Conservation (phyloP, 495 filamentous ascomycete genomes). For the Ascodesmis nigricans region DNA sequence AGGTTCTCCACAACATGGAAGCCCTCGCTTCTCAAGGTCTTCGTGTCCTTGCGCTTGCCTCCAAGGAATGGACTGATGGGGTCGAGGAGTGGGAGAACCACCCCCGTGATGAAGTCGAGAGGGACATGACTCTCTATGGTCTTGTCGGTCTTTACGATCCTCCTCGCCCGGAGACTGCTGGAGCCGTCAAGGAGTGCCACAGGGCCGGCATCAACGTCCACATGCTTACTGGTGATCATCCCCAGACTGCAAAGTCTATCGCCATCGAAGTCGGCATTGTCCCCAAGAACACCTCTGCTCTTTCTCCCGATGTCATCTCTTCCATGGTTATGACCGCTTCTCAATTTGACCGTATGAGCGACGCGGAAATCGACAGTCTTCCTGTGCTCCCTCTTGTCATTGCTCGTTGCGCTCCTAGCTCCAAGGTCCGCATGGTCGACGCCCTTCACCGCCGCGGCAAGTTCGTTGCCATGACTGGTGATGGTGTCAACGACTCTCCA, state of each 20-base stretch:
- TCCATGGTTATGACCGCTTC: slow-evolving; percentile 43
- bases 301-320: slow-evolving; percentile 35
- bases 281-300: slow-evolving; percentile 29
- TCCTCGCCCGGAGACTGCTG: slow-evolving; percentile 28
- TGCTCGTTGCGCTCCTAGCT: slow-evolving; percentile 44
- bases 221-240: slow-evolving; percentile 53
- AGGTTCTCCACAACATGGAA: slow-evolving; percentile 40
- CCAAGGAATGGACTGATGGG: slow-evolving; percentile 24
- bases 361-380: slow-evolving; percentile 37
- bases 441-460: slow-evolving; percentile 40
- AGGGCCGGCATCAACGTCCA: slow-evolving; percentile 50
- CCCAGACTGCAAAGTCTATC: slow-evolving; percentile 42
- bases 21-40: slow-evolving; percentile 40
- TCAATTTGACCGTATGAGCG: slow-evolving; percentile 38
- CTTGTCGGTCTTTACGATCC: slow-evolving; percentile 40
- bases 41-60: slow-evolving; percentile 40
- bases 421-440: slow-evolving; percentile 51
- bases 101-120: slow-evolving; percentile 34
- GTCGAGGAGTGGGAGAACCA: slow-evolving; percentile 24
- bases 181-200: slow-evolving; percentile 37
- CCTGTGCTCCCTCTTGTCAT: slow-evolving; percentile 44
- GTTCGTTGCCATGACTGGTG: slow-evolving; percentile 54
- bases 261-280: slow-evolving; percentile 46
- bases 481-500: slow-evolving; percentile 62
- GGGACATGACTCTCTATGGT: slow-evolving; percentile 33